Percentiles rank a stretch among this genome's conserved stretches.
Evolutionary conservation across 371 early-diverging fungal species (phyloP).

Genomic region (Apophysomyces elegans): DNA sequence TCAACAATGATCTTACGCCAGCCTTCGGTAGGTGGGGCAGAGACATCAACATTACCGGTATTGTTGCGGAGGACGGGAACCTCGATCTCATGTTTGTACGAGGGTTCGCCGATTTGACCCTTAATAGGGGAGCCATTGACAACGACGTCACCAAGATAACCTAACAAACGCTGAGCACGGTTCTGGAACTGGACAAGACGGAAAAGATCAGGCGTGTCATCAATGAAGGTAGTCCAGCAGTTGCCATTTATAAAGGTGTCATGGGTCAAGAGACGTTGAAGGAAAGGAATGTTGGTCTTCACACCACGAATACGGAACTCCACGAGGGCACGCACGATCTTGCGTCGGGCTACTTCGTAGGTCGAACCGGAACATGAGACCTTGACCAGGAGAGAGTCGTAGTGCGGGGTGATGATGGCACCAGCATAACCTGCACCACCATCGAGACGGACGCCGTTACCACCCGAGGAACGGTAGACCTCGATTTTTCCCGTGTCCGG

Average conservation of each 20-base stretch:
- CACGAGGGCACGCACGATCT: slow-evolving; percentile 84
- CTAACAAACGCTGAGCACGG: slow-evolving; percentile 87
- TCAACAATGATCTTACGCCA: slow-evolving; percentile 89
- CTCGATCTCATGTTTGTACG: slow-evolving; percentile 61
- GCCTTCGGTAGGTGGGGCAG: slow-evolving; percentile 69
- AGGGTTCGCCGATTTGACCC: slow-evolving; percentile 81
- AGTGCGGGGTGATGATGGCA: slow-evolving; percentile 91
- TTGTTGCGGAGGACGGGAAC: slow-evolving; percentile 60
- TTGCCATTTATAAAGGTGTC: slow-evolving; percentile 75
- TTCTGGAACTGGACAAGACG: slow-evolving; percentile 73
- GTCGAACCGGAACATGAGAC: slow-evolving; percentile 86
- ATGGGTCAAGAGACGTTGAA: slow-evolving; percentile 84
- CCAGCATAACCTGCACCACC: slow-evolving; percentile 91
- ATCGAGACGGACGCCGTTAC: slow-evolving; percentile 91
- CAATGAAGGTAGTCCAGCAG: slow-evolving; percentile 97
- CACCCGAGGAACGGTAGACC: slow-evolving; percentile 88
- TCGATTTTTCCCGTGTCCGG: slow-evolving; percentile 96
- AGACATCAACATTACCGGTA: slow-evolving; percentile 52
- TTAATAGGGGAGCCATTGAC: slow-evolving; percentile 93
- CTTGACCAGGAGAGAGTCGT: slow-evolving; percentile 97
- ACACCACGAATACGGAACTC: slow-evolving; percentile 97
- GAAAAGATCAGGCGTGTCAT: slow-evolving; percentile 92
- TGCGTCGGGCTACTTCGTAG: slow-evolving; percentile 87
- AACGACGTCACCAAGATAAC: slow-evolving; percentile 87
- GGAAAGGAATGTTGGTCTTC: slow-evolving; percentile 95